Conservation (phyloP, 2,329 filamentous ascomycete species). For the Fusarium sp. region DNA sequence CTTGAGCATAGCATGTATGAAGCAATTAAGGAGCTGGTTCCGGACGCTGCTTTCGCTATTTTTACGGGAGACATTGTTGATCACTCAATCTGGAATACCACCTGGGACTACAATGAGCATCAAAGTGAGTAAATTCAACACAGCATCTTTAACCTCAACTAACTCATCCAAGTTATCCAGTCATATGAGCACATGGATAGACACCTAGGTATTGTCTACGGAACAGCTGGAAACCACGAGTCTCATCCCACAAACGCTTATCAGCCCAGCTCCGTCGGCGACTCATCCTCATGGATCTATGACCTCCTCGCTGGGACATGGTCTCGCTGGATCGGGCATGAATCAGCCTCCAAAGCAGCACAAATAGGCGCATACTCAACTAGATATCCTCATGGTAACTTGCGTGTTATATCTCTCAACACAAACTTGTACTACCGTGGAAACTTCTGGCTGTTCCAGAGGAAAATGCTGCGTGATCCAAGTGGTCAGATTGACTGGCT, state of each 20-base stretch:
- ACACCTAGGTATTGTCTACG: slow-evolving; percentile 59
- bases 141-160: neutral
- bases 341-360: slow-evolving; percentile 46
- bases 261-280: slow-evolving; percentile 53
- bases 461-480: slow-evolving; percentile 62
- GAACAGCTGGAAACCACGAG: slow-evolving; percentile 68
- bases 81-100: slow-evolving; percentile 62
- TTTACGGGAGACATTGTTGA: slow-evolving; percentile 71
- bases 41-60: slow-evolving; percentile 63
- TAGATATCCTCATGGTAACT: slow-evolving; percentile 56
- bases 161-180: slow-evolving; percentile 50
- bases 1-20: slow-evolving; percentile 67
- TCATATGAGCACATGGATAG: slow-evolving; percentile 60
- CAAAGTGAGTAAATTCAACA: slow-evolving; percentile 40
- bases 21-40: slow-evolving; percentile 58
- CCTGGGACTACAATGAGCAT: slow-evolving; percentile 46
- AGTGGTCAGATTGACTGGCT: slow-evolving; percentile 65
- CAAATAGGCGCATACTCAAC: slow-evolving; percentile 63
- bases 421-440: slow-evolving; percentile 69
- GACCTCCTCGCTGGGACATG: slow-evolving; percentile 59
- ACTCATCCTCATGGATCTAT: slow-evolving; percentile 64
- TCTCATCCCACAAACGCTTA: slow-evolving; percentile 64
- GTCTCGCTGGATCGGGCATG: slow-evolving; percentile 58
- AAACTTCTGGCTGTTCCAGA: slow-evolving; percentile 67
- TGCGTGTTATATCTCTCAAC: slow-evolving; percentile 69